Percentiles rank a stretch among this genome's conserved stretches.
These are phyloP conservation scores for Neoboletus magnificus DNA, from an alignment of 768 basidiomycete species.

Conservation along the genomic window DNA sequence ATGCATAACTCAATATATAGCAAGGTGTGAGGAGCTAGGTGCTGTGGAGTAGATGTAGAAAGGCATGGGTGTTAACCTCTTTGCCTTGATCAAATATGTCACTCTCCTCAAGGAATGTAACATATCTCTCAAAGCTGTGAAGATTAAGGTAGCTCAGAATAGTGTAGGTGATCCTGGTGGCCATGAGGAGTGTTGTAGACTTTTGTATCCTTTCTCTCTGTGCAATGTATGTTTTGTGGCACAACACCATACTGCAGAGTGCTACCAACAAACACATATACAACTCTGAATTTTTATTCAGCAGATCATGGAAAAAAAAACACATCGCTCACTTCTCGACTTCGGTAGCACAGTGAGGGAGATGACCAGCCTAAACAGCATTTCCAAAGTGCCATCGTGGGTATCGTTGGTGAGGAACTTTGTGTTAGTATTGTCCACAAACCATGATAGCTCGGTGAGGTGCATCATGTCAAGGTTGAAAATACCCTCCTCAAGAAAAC, in stretches of 20 bases:
- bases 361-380: not conserved
- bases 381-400: not conserved
- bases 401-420: not conserved
- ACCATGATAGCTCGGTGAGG: not conserved
- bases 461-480: slow-evolving; percentile 8
- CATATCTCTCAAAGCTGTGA: not conserved
- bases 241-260: not conserved
- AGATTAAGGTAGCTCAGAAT: not conserved
- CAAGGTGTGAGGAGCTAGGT: no score
- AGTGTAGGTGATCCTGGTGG: not conserved
- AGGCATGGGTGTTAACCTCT: not conserved
- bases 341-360: not conserved
- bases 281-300: no score
- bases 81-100: not conserved
- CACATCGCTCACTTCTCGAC: not conserved
- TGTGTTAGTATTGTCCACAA: rapidly evolving
- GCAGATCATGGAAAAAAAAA: no score
- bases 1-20: no score
- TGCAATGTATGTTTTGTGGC: not conserved
- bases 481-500: slow-evolving; percentile 1
- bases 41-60: no score
- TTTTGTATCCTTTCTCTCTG: not conserved
- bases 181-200: not conserved
- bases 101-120: not conserved
- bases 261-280: not conserved